Evolutionary conservation across 257 asterid genomes (phyloP).

Genomic region (Ilex asprella): DNA sequence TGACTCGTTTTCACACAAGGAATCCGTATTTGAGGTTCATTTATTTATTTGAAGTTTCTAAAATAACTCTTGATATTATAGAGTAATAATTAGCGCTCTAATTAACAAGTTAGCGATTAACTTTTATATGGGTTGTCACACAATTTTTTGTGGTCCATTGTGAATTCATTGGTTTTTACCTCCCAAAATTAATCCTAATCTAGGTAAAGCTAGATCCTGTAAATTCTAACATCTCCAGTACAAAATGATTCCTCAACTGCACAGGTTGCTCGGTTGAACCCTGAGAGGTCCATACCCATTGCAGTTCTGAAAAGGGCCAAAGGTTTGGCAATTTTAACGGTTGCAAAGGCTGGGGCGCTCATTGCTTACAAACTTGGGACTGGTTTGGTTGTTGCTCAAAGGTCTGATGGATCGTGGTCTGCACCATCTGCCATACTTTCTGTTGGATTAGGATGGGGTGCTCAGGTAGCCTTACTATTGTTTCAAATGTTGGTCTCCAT

Average conservation of each 20-base stretch:
- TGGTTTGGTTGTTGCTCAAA: conserved; percentile 85
- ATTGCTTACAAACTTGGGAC: conserved; percentile 89
- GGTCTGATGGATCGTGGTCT: conserved; percentile 98
- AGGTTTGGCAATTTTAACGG: conserved; percentile 93
- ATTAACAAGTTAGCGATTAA: no score
- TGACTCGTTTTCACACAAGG: no score
- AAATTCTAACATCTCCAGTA: not conserved
- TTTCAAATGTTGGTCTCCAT: conserved; percentile 3
- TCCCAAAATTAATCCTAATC: no score
- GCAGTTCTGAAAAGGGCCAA: conserved; percentile 84
- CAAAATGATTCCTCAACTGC: not conserved
- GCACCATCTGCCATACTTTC: conserved; percentile 96
- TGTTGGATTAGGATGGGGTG: conserved; percentile 98
- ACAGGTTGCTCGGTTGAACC: conserved; percentile 88
- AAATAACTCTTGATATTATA: no score
- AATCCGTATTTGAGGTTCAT: no score
- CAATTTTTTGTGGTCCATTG: not conserved
- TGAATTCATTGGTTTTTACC: not conserved
- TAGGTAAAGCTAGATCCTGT: not conserved
- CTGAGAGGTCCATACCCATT: conserved; percentile 89
- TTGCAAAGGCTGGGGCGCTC: conserved; percentile 83
- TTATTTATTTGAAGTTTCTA: no score
- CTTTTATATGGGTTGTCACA: no score
- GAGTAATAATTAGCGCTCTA: no score
- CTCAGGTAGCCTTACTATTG: conserved; percentile 56